Base-by-base conservation (phyloP, 768 basidiomycete species). In the Sistotremastrum suecicum region DNA sequence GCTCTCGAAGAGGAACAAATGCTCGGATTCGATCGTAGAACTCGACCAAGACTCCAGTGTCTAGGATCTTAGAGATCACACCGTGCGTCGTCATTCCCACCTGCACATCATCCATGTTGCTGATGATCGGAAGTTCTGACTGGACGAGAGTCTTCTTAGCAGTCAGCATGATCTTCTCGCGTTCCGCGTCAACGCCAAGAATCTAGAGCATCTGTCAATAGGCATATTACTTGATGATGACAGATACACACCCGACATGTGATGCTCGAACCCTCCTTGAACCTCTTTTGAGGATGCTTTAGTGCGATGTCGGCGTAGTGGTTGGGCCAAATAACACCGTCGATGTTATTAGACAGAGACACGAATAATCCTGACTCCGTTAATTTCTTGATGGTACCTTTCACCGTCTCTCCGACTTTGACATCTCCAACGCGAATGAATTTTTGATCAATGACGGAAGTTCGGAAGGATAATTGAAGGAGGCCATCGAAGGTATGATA, bases 251-350 rank as follows among this genome's bases (percentile, higher is more conserved):
- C 91, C 48, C 88, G 68, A 54, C 88, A 91, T 65, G 85, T 94
- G 61, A 97, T 83, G 43, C 59, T 74, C 3, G 72, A 70, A 29
- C 91, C 92, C 20, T 72, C 66, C 57, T 88, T 91, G 68, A 95
- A 99, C 49, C 82, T 74, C 63, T 80, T 87, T 38, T 88, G 78
- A 7, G 94, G 94, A 58, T 97, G 85, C 58, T 91, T 95, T 54
- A 98, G 71, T n/a, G 67, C 59, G 55, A 98, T 91, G 60, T 99
- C 95, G 7, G 95, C 90, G 58, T 86, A 95, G 58, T 98, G 95
- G 50, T 79, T 75, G 0, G 92, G 91, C 85, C 88, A 95, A 20
- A 97, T 71, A 30, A 95, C 82, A 31, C 87, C 95, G 56, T 95
- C 89, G 33, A 97, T 79, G 49, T 75, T 86, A 4, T 87, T 89